phyloP scores from a whole-genome alignment of 2,329 filamentous ascomycete genomes.

The Aspergillus melleus region DNA sequence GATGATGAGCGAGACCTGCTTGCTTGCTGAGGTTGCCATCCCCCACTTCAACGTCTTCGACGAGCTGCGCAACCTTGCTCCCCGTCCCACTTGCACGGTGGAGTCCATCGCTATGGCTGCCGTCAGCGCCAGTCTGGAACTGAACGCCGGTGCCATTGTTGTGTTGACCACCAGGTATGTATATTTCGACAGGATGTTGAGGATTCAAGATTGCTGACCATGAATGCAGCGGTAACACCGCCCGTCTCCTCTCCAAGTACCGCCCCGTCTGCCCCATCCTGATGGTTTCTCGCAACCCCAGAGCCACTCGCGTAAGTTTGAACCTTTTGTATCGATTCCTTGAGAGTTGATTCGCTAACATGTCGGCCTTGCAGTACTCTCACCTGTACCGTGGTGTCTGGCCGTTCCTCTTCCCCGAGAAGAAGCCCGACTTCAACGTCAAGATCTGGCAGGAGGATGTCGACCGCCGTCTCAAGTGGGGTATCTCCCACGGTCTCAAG shows the following conservation, averaged over 20 bases:
- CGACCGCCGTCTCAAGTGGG: slow-evolving; percentile 96
- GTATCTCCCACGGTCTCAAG: slow-evolving; percentile 80
- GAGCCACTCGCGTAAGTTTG: slow-evolving; percentile 68
- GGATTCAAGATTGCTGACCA: slow-evolving; percentile 21
- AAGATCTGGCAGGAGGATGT: slow-evolving; percentile 99
- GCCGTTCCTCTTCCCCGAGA: slow-evolving; percentile 90
- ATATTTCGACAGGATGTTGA: not conserved
- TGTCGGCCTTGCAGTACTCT: slow-evolving; percentile 59
- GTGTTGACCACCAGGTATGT: slow-evolving; percentile 84
- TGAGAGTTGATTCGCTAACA: slow-evolving; percentile 14
- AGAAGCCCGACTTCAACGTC: slow-evolving; percentile 90
- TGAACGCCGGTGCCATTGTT: slow-evolving; percentile 94
- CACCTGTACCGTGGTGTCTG: slow-evolving; percentile 98
- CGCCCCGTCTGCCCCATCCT: slow-evolving; percentile 98
- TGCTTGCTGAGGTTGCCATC: slow-evolving; percentile 95
- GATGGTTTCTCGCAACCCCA: slow-evolving; percentile 90
- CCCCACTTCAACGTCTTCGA: slow-evolving; percentile 96
- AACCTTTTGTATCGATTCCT: not conserved
- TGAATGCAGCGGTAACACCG: slow-evolving; percentile 74
- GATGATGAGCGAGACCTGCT: slow-evolving; percentile 98
- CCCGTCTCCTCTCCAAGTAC: slow-evolving; percentile 96
- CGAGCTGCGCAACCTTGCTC: slow-evolving; percentile 81
- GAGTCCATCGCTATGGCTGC: slow-evolving; percentile 98
- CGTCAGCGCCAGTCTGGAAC: slow-evolving; percentile 90
- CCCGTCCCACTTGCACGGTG: slow-evolving; percentile 79